Conservation (phyloP, 2,329 filamentous ascomycete genomes). For the Aspergillus melleus region DNA sequence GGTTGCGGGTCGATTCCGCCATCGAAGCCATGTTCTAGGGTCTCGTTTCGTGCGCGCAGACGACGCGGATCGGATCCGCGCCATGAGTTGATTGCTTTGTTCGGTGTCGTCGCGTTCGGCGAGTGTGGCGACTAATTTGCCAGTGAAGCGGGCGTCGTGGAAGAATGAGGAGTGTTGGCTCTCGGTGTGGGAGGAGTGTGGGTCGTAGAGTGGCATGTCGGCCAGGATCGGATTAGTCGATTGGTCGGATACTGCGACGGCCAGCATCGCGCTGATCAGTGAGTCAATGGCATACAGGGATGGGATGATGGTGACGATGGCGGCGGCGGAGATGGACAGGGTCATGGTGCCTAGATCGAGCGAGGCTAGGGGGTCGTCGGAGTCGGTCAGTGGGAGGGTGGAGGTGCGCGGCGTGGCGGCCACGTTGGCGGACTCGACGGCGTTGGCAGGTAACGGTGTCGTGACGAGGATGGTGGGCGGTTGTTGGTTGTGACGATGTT, state of each 20-base stretch:
- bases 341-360: slow-evolving; percentile 45
- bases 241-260: slow-evolving; percentile 46
- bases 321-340: slow-evolving; percentile 41
- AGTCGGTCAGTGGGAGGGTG: slow-evolving; percentile 41
- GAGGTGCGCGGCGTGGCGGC: slow-evolving; percentile 39
- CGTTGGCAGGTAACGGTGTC: slow-evolving; percentile 36
- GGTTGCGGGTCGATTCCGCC: slow-evolving; percentile 5
- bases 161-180: slow-evolving; percentile 10
- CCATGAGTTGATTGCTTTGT: slow-evolving; percentile 38
- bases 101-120: slow-evolving; percentile 46
- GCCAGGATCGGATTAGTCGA: slow-evolving; percentile 40
- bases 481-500: slow-evolving; percentile 11
- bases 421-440: slow-evolving; percentile 33
- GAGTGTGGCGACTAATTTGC: slow-evolving; percentile 36
- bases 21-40: slow-evolving; percentile 9
- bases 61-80: slow-evolving; percentile 30
- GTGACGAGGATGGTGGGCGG: slow-evolving; percentile 41
- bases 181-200: slow-evolving; percentile 10
- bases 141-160: slow-evolving; percentile 22
- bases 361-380: slow-evolving; percentile 41
- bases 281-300: slow-evolving; percentile 51
- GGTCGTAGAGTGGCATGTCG: slow-evolving; percentile 33
- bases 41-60: slow-evolving; percentile 14
- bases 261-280: slow-evolving; percentile 46
- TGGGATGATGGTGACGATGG: slow-evolving; percentile 43